Percentiles rank a stretch among this genome's conserved stretches.
Conservation (phyloP, 1,284 basidiomycete genomes). For the Rhodotorula sp. region DNA sequence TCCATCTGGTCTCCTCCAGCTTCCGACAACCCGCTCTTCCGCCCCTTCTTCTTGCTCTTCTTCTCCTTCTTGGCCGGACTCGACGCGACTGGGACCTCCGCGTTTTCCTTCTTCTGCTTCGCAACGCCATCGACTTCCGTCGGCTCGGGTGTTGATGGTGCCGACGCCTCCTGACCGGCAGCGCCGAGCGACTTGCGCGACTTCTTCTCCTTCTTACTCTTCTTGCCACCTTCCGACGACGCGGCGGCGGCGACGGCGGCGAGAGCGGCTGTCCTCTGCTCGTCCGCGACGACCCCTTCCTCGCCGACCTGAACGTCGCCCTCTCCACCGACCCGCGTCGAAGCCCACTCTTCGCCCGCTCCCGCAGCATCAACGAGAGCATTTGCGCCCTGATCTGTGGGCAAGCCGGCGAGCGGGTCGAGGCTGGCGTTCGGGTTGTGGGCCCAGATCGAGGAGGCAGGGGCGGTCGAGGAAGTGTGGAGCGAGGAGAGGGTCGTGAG, state of each 20-base stretch:
- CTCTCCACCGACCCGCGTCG: slow-evolving; percentile 30
- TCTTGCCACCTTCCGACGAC: not conserved
- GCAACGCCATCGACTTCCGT: slow-evolving; percentile 28
- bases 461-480: slow-evolving; percentile 31
- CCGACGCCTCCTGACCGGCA: not conserved
- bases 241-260: not conserved
- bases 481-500: slow-evolving; percentile 37
- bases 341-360: slow-evolving; percentile 30
- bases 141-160: not conserved
- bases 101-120: not conserved
- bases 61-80: slow-evolving; percentile 12
- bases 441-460: slow-evolving; percentile 34
- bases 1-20: slow-evolving; percentile 4
- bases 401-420: slow-evolving; percentile 33
- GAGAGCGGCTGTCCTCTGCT: slow-evolving; percentile 9
- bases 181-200: slow-evolving; percentile 2
- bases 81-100: not conserved
- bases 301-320: slow-evolving; percentile 39
- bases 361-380: slow-evolving; percentile 5
- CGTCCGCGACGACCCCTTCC: slow-evolving; percentile 37
- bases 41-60: slow-evolving; percentile 10
- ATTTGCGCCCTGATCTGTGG: not conserved
- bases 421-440: slow-evolving; percentile 32
- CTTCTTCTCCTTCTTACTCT: slow-evolving; percentile 18
- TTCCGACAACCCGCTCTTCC: slow-evolving; percentile 9